phyloP scores from a whole-genome alignment of 2,329 filamentous ascomycete species.

The Ceratocystis destructans region DNA sequence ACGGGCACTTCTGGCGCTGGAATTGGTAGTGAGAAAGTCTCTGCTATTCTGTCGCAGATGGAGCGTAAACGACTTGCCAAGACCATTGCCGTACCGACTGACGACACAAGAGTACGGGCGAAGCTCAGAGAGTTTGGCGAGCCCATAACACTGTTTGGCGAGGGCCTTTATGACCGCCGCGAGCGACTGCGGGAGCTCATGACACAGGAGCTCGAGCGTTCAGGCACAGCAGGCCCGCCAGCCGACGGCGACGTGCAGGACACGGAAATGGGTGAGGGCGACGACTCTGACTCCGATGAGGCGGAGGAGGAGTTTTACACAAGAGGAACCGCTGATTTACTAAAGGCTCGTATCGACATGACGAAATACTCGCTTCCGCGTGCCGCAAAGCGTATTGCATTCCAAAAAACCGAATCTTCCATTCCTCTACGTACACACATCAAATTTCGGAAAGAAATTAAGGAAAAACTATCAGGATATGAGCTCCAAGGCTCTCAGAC shows the following conservation, averaged over 20 bases:
- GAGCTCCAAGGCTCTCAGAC: slow-evolving; percentile 91
- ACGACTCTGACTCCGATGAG: slow-evolving; percentile 47
- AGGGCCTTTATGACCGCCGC: slow-evolving; percentile 71
- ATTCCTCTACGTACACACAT: slow-evolving; percentile 84
- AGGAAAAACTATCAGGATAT: slow-evolving; percentile 66
- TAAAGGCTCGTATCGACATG: slow-evolving; percentile 65
- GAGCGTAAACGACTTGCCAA: slow-evolving; percentile 81
- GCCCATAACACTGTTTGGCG: slow-evolving; percentile 86
- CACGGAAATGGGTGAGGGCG: slow-evolving; percentile 32
- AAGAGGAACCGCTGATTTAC: slow-evolving; percentile 57
- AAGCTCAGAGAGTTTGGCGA: slow-evolving; percentile 78
- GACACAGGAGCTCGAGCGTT: slow-evolving; percentile 50
- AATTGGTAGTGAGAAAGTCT: slow-evolving; percentile 66
- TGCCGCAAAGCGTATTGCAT: slow-evolving; percentile 60
- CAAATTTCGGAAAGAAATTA: slow-evolving; percentile 79
- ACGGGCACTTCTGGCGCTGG: slow-evolving; percentile 52
- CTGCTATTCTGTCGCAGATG: slow-evolving; percentile 75
- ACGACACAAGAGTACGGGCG: slow-evolving; percentile 72
- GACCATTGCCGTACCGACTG: slow-evolving; percentile 81
- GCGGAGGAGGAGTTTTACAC: slow-evolving; percentile 94
- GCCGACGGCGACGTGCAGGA: slow-evolving; percentile 28
- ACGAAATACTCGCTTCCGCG: slow-evolving; percentile 72
- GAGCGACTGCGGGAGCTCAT: slow-evolving; percentile 75
- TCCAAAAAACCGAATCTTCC: slow-evolving; percentile 65
- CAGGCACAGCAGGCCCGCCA: slow-evolving; percentile 31